A percentile compares a stretch with the other conserved stretches of the same genome.
Conservation (phyloP, 1,139 yeast species). For the Pneumocystis canis region DNA sequence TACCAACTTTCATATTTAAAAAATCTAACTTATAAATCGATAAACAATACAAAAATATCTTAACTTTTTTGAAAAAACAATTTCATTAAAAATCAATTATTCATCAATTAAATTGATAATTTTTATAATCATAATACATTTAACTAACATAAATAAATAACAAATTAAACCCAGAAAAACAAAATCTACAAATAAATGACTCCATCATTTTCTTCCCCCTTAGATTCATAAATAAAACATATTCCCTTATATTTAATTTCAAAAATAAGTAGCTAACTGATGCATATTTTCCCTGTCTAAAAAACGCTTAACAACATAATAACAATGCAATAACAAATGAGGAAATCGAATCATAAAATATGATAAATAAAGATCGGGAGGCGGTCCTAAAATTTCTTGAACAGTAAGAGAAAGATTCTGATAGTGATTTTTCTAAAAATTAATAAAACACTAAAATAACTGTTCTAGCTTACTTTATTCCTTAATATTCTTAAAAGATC, state of each 20-base stretch:
- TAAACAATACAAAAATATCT: background rate
- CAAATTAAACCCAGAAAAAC: background rate
- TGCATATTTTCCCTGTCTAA: conserved; percentile 32
- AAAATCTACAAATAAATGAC: background rate
- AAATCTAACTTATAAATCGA: background rate
- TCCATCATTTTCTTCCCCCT: background rate
- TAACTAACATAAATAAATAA: background rate
- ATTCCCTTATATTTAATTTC: background rate
- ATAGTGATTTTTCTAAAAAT: conserved; percentile 36
- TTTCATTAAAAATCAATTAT: background rate
- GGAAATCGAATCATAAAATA: conserved; percentile 72
- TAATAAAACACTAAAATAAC: conserved; percentile 34
- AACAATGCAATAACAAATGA: conserved; percentile 56
- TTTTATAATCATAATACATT: background rate
- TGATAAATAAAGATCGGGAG: conserved; percentile 69
- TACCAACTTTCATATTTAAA: background rate
- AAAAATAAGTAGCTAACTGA: conserved; percentile 39
- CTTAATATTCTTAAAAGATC: conserved; percentile 80
- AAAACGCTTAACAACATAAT: conserved; percentile 36
- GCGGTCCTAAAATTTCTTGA: conserved; percentile 50
- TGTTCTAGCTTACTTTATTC: conserved; percentile 36
- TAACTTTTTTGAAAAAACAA: background rate
- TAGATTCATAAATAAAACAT: background rate
- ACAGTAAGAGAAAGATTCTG: conserved; percentile 61
- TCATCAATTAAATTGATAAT: too few species aligned